Evolutionary conservation across 495 filamentous ascomycete species (phyloP).

Genomic region (Xeromyces bisporus): DNA sequence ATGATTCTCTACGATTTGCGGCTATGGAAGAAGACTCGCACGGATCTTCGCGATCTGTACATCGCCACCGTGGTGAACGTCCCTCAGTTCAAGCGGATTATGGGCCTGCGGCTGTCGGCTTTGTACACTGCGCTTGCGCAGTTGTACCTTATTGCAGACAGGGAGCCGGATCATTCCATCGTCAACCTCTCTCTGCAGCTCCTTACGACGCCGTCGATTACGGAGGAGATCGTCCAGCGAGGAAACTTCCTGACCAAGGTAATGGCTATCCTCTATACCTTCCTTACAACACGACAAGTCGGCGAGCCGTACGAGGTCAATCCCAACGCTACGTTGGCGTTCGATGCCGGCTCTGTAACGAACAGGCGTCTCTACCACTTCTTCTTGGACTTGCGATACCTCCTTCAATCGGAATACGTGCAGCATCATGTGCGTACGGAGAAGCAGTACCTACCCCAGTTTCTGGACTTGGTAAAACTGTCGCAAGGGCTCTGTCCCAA

Average conservation of each 20-base stretch:
- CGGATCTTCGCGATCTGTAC: conserved; percentile 81
- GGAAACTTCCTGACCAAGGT: conserved; percentile 95
- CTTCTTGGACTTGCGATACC: conserved; percentile 80
- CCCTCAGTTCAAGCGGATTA: conserved; percentile 88
- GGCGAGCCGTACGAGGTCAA: conserved; percentile 79
- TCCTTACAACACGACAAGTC: conserved; percentile 87
- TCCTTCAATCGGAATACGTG: conserved; percentile 73
- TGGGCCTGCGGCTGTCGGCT: conserved; percentile 80
- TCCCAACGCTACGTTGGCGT: conserved; percentile 66
- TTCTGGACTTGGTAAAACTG: conserved; percentile 85
- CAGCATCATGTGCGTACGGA: conserved; percentile 67
- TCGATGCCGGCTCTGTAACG: conserved; percentile 82
- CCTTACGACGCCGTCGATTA: conserved; percentile 91
- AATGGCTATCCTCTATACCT: conserved; percentile 93
- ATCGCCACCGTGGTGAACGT: conserved; percentile 92
- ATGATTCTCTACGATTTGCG: conserved; percentile 90
- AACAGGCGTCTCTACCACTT: conserved; percentile 95
- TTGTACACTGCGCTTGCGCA: conserved; percentile 88
- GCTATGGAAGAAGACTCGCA: conserved; percentile 89
- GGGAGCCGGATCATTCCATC: conserved; percentile 95
- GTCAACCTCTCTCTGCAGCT: conserved; percentile 94
- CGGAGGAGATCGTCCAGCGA: conserved; percentile 77
- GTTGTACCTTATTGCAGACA: conserved; percentile 87
- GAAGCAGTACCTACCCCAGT: conserved; percentile 76
- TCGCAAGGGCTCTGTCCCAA: conserved; percentile 97